Base-by-base conservation (phyloP, 2,329 filamentous ascomycete genomes). In the Bipolaris cookei region DNA sequence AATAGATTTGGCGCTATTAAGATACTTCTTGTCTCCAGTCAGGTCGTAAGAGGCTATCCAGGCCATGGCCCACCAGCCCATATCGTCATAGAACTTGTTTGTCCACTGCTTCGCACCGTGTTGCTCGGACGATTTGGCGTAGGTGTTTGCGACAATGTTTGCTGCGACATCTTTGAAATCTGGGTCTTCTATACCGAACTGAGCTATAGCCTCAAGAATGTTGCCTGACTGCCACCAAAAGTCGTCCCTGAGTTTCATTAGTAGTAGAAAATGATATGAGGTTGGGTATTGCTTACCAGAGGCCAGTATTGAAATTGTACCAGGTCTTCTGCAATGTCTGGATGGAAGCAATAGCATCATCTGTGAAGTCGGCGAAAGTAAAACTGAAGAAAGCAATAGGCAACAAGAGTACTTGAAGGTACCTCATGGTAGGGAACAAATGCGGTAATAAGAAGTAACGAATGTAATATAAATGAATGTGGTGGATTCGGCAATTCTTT, bases 51-150 rank as follows among this genome's bases (percentile, higher is more conserved):
- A 77, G 21, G 82, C 80, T 51, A 88, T 82, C 78, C 85, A 82
- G 16, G 79, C 85, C 56, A 88, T 77, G 8, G 81, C 84, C 86
- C 86, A 88, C 86, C 86, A 88, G n/a, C 83, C 81, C 67, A 85
- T 82, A 64, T 88, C 86, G 60, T 88, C 86, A 61, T 85, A 86
- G 56, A 75, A 86, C 6, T 81, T 79, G 57, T 85, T 84, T 53
- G 82, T 70, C 66, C 84, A 85, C 18, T 61, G 57, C 0, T 56
- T 68, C 28, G 62, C 65, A 11, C 66, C 68, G 10, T 63, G 56
- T 37, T 66, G 65, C 16, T 73, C 69, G 10, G 61, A 57, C 0
- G 71, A 70, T 45, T 75, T 75, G 30, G 64, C 58, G 49, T 71
- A 74, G 14, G 74, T 76, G 53, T 71, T 76, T 49, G 67, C 66